Evolutionary conservation across 139 green algal species (phyloP), one percentile per base, ranked within the genome.

Genomic region (Chlamydomonas eustigma): DNA sequence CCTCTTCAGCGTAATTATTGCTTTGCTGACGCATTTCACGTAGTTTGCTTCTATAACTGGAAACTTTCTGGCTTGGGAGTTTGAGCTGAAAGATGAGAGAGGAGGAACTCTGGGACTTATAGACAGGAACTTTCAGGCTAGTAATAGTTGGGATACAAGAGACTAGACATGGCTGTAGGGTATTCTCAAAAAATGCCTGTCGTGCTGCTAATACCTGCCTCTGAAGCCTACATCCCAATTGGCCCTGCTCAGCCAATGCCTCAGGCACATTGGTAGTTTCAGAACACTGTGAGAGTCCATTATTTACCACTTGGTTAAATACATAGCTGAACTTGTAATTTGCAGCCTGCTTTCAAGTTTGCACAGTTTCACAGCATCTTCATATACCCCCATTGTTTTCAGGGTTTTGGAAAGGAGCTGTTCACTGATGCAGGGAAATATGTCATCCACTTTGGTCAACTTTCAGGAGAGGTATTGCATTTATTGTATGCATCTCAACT

Each of bases 51-150:
- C 78, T 73, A 83, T 83, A 50, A 32, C 58, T 52, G 89, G 88
- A 25, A 85, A 72, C 70, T 90, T 97, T 28, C 83, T 96, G 44
- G 92, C 92, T 2, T 97, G 91, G 92, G 91, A 97, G 71, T 97
- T 97, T 81, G 81, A 91, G 77, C 81, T 97, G 38, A 92, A 89
- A 63, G 87, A 97, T 44, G 73, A 80, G 25, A 4, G 72, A 5
- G 90, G 91, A 34, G 80, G 80, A 79, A 89, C 88, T 1, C 80
- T 96, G 70, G 92, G 92, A 2, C 83, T 97, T 1, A 93, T 97
- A 12, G 92, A 97, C 81, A 76, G 91, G 6, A 96, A 96, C 76
- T 96, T 96, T 77, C 82, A 89, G 74, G 78, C 76, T 37, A 1
- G 75, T 18, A 18, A 18, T 58, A 18, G 12, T 28, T 18, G 44